These are phyloP conservation scores for Leptographium radiaticola DNA, from an alignment of 2,329 filamentous ascomycete species.

Conservation along the genomic window DNA sequence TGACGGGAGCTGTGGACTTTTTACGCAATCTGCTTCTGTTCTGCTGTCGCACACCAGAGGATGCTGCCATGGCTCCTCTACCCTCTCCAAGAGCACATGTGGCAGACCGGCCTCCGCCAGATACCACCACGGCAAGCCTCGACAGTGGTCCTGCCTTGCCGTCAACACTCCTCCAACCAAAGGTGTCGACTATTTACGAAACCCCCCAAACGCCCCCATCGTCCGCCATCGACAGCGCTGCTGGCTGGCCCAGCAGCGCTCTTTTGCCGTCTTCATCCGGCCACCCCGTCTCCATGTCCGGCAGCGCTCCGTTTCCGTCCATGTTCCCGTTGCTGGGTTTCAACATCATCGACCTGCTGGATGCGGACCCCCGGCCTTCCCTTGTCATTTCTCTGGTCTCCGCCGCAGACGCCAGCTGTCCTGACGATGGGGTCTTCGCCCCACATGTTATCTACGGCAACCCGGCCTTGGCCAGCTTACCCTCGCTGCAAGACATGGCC, in stretches of 20 bases:
- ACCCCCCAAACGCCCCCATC: background rate
- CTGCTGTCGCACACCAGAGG: background rate
- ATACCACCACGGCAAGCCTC: background rate
- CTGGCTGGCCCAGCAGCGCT: background rate
- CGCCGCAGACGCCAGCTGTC: background rate
- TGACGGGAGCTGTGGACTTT: background rate
- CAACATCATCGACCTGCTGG: conserved; percentile 24
- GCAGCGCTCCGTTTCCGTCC: background rate
- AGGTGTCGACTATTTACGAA: background rate
- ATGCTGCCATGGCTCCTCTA: conserved; percentile 1
- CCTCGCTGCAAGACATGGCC: conserved; percentile 9
- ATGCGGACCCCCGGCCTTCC: conserved; percentile 24
- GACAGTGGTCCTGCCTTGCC: background rate
- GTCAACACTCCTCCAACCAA: background rate
- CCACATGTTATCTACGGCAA: conserved; percentile 15
- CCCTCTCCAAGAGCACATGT: background rate
- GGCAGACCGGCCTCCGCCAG: background rate
- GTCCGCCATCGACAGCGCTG: background rate
- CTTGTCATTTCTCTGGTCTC: conserved; percentile 15
- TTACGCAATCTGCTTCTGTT: background rate
- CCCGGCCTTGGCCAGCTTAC: conserved; percentile 14
- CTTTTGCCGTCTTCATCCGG: background rate
- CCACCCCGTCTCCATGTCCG: background rate
- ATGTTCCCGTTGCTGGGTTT: conserved; percentile 6
- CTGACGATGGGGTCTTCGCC: background rate